Conservation (phyloP, 148 eudicot species). For the Silene latifolia region DNA sequence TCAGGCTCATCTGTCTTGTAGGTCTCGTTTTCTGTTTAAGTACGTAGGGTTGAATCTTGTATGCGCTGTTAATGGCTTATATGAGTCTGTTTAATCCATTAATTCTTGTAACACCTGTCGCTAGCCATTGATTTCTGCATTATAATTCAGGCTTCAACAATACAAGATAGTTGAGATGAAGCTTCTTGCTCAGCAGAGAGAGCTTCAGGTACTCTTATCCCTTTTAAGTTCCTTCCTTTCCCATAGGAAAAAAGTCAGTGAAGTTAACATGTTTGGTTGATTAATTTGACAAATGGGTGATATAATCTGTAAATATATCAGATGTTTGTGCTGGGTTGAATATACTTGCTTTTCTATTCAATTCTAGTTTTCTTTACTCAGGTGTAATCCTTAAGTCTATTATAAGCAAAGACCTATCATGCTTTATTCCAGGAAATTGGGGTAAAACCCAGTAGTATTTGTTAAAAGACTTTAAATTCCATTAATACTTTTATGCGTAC, state of each 20-base stretch:
- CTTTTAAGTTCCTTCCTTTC: neutral
- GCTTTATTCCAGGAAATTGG: neutral
- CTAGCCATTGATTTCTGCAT: neutral
- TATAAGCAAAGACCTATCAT: neutral
- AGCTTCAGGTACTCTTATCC: constrained; percentile 62
- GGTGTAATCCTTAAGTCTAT: no score
- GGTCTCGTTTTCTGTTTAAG: neutral
- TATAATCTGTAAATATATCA: neutral
- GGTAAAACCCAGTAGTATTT: neutral
- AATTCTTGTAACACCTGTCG: neutral
- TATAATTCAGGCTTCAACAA: constrained; percentile 66
- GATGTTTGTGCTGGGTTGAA: neutral
- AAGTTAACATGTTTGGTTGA: neutral
- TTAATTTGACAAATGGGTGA: neutral
- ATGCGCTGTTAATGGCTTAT: neutral
- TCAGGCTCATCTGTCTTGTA: neutral
- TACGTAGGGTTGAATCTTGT: neutral
- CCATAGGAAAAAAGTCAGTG: neutral
- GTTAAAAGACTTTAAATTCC: neutral
- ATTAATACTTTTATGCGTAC: neutral
- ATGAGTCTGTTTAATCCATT: neutral
- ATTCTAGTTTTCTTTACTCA: neutral
- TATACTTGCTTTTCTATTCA: neutral
- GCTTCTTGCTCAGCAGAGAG: constrained; percentile 87
- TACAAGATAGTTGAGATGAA: constrained; percentile 78